Percentiles rank a stretch among this genome's conserved stretches.
Evolutionary conservation across 495 filamentous ascomycete genomes (phyloP).

Genomic region (Polyplosphaeria fusca): DNA sequence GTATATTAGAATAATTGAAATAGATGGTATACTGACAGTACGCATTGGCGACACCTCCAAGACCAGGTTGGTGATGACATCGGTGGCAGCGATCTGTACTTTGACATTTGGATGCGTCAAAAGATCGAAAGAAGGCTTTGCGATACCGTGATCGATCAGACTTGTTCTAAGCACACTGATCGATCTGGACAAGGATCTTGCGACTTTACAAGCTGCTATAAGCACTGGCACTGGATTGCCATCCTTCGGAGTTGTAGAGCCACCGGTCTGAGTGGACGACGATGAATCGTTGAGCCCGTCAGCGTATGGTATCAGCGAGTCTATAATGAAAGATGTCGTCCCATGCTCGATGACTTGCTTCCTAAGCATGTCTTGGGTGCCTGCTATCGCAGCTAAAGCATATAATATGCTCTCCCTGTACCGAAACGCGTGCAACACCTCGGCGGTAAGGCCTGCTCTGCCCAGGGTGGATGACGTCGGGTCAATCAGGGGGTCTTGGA

Average conservation of each 20-base stretch:
- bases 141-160: slow-evolving; percentile 79
- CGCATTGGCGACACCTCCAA: slow-evolving; percentile 88
- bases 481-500: slow-evolving; percentile 12
- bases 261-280: slow-evolving; percentile 39
- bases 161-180: slow-evolving; percentile 79
- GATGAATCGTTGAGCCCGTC: slow-evolving; percentile 19
- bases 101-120: slow-evolving; percentile 72
- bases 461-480: slow-evolving; percentile 50
- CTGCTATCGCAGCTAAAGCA: slow-evolving; percentile 72
- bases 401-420: slow-evolving; percentile 74
- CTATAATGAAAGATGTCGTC: slow-evolving; percentile 73
- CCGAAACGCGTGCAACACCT: slow-evolving; percentile 68
- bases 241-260: slow-evolving; percentile 32
- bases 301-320: slow-evolving; percentile 67
- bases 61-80: slow-evolving; percentile 76
- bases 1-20: too few relatives aligned
- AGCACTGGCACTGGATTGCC: slow-evolving; percentile 63
- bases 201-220: slow-evolving; percentile 77
- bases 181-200: slow-evolving; percentile 74
- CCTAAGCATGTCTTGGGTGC: slow-evolving; percentile 78
- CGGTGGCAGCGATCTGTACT: slow-evolving; percentile 80
- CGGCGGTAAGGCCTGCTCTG: slow-evolving; percentile 57
- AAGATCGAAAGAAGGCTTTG: slow-evolving; percentile 72
- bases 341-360: slow-evolving; percentile 80
- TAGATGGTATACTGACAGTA: slow-evolving; percentile 58